Base-by-base conservation (phyloP, 257 asterid genomes). In the Galeopsis tetrahit region DNA sequence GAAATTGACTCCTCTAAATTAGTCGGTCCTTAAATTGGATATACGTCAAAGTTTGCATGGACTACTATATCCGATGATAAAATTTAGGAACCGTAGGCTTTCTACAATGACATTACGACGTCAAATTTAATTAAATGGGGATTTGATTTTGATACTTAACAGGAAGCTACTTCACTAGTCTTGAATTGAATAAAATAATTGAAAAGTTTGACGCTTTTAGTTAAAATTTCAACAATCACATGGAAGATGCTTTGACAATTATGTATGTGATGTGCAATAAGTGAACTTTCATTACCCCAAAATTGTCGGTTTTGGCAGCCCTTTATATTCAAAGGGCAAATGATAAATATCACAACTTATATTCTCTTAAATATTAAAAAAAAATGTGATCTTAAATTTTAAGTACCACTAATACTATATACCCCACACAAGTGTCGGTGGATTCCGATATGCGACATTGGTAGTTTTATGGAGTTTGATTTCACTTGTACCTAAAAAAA, bases 231-330 rank as follows among this genome's bases (percentile, higher is more conserved):
- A 2, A 35, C 34, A n/a, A 52, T 28, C 81, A 66, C 81, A 77
- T 77, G 77, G 65, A 3, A 21, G 75, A 6, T 61, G 67, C 51
- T 75, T 77, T 63, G 73, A 74, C 79, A 68, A 77, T 62, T 13
- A 71, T 43, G 56, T 46, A 55, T 1, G 17, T 46, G 35, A 62
- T 61, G 4, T 34, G 35, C 13, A 10, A 14, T 64, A 5, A 44
- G 8, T 68, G 60, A 57, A 31, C 48, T 57, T 74, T 66, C 68
- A 43, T 71, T 76, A 51, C 9, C 64, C 76, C 55, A 2, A 44
- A 64, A 63, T 17, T 59, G 78, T 77, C 77, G 81, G 80, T 28
- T 57, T 13, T 31, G 31, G 48, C 71, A 63, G 31, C 6, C 56
- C 55, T n/a, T 21, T 49, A 48, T 48, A 48, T n/a, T 13, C 17